Evolutionary conservation across 495 filamentous ascomycete genomes (phyloP), one percentile per base, ranked within the genome.

Genomic region (Podospora appendiculata): DNA sequence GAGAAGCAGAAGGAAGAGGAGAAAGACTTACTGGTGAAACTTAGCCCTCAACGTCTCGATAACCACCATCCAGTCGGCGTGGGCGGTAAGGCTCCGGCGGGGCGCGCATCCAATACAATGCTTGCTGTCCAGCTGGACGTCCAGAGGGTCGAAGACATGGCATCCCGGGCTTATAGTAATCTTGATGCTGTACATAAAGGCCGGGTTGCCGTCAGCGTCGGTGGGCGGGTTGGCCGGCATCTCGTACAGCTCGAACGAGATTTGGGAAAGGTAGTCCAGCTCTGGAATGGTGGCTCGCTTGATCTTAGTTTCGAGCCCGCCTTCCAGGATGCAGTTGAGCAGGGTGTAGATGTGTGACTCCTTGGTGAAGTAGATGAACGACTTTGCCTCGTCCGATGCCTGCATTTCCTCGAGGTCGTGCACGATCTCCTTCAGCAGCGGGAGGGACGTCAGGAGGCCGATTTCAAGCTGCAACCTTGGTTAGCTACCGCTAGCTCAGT

Each of bases 321-420:
- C 93, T 70, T 96, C 93, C 34, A 98, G 75, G 55, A 98, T 96
- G 67, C 94, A 97, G 69, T 98, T 98, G 44, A 98, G 79, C 33
- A 98, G 79, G 14, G 93, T 97, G 71, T 98, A 98, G 58, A 98
- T 96, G 59, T 98, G 93, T 6, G 88, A 93, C 72, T 98, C 93
- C 64, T 98, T 98, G 32, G 93, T 98, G 65, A 98, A 98, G 70
- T 98, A 98, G 73, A 97, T 85, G 73, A 96, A 96, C 4, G 86
- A 90, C 62, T 96, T 96, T 16, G 90, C 90, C 63, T 91, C 87
- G 45, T 88, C 81, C 0, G 87, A 91, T 4, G 93, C 92, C 69
- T 97, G 93, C 57, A 97, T 88, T 65, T 96, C 90, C 71, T 98
- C 93, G n/a, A 98, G 77, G 63, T 97, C 90, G 58, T 86, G 83